These are phyloP conservation scores for Amanita fuliginea DNA, from an alignment of 768 basidiomycete species.

Conservation along the genomic window DNA sequence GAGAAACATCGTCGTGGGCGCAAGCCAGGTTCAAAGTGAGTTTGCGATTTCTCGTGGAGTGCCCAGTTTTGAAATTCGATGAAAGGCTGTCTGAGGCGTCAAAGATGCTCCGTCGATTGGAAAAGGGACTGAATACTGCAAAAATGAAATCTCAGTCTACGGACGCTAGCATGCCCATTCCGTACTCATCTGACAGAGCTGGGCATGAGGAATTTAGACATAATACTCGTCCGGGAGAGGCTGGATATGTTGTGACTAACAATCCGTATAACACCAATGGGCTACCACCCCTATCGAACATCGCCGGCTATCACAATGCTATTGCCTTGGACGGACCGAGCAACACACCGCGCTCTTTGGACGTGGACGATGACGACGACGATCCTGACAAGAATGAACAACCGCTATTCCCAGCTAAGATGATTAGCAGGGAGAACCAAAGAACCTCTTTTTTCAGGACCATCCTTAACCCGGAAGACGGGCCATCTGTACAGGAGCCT, in stretches of 20 bases:
- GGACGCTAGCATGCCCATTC: conserved; percentile 20
- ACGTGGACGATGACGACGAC: conserved; percentile 60
- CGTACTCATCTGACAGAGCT: conserved; percentile 23
- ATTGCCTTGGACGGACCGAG: conserved; percentile 26
- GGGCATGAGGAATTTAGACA: conserved; percentile 19
- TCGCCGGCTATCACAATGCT: conserved; percentile 22
- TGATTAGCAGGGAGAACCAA: conserved; percentile 62
- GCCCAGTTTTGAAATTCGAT: conserved; percentile 8
- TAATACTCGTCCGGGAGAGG: conserved; percentile 20
- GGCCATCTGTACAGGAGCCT: conserved; percentile 22
- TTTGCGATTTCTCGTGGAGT: conserved; percentile 9
- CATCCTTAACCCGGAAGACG: conserved; percentile 65
- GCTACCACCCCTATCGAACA: conserved; percentile 34
- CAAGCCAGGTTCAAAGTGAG: conserved; percentile 84
- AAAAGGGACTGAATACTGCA: conserved; percentile 70
- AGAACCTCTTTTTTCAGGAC: conserved; percentile 76
- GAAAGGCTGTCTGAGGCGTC: conserved; percentile 76
- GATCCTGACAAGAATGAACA: conserved; percentile 52
- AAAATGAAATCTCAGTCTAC: conserved; percentile 57
- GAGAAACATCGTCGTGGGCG: conserved; percentile 85
- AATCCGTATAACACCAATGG: conserved; percentile 34
- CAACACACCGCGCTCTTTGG: conserved; percentile 27
- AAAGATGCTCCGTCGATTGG: conserved; percentile 78
- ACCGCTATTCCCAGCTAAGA: conserved; percentile 58
- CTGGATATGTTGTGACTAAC: conserved; percentile 19